A percentile compares a stretch with the other conserved stretches of the same genome.
phyloP scores from a whole-genome alignment of 2,329 filamentous ascomycete species.

The Penicillium freii region DNA sequence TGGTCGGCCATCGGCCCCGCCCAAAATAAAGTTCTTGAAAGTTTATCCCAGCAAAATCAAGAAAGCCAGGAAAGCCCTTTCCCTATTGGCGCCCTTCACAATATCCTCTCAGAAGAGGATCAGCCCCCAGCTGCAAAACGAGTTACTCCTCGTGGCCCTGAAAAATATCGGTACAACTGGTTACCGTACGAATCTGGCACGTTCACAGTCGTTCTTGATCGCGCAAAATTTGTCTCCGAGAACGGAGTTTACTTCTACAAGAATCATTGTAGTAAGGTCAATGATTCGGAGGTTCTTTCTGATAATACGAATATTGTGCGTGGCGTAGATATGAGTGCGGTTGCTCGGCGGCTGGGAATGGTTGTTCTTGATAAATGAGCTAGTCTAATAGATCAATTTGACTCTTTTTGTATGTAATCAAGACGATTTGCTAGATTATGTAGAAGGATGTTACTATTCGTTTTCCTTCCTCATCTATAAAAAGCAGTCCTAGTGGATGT shows the following conservation, averaged over 20 bases:
- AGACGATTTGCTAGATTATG: too few relatives aligned
- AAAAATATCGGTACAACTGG: too few relatives aligned
- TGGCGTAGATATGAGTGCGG: slow-evolving; percentile 7
- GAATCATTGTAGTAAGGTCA: too few relatives aligned
- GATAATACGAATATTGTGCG: too few relatives aligned
- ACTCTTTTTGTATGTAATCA: too few relatives aligned
- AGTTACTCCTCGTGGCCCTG: background rate
- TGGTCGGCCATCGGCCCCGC: slow-evolving; percentile 16
- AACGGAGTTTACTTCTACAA: slow-evolving; percentile 16
- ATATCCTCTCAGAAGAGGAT: too few relatives aligned
- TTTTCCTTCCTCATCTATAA: too few relatives aligned
- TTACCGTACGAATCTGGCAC: background rate
- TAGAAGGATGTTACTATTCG: too few relatives aligned
- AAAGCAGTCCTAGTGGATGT: too few relatives aligned
- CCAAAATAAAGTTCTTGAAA: slow-evolving; percentile 3
- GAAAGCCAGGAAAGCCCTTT: background rate
- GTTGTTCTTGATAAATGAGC: slow-evolving; percentile 9
- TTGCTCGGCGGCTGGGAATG: slow-evolving; percentile 13
- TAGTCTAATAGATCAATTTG: background rate
- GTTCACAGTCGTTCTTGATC: slow-evolving; percentile 17
- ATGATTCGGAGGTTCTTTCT: too few relatives aligned
- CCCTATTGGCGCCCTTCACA: slow-evolving; percentile 14
- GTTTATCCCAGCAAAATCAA: slow-evolving; percentile 5
- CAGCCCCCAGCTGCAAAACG: too few relatives aligned
- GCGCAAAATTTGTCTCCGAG: slow-evolving; percentile 15